Evolutionary conservation across 2,329 filamentous ascomycete genomes (phyloP), one percentile per base, ranked within the genome.

Genomic region (Anthostomella pinea): DNA sequence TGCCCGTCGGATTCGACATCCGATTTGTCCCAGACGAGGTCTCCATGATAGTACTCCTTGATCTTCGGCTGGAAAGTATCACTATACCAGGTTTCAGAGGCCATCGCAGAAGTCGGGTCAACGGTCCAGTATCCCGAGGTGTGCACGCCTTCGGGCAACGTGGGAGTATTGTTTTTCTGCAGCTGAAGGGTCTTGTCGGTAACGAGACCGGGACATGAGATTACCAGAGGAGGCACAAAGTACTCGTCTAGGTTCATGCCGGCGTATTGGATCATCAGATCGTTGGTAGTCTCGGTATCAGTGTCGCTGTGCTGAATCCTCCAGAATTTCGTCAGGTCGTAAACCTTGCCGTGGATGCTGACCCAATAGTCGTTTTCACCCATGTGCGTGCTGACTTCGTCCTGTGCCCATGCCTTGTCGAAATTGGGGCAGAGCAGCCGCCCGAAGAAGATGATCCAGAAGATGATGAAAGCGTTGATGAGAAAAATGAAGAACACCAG

Each of bases 271-370:
- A 79, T 56, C 93, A 98, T 97, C 37, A 70, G 64, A 2, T 73
- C 67, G 4, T 67, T 69, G 1, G 72, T 75, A 0, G 81, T 83
- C 39, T 82, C 70, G 33, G 77, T 79, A 30, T 62, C 64, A 8
- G 67, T 81, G 55, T 94, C 88, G 58, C 87, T 91, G 67, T 98
- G 93, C 39, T 94, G 79, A 15, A 77, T 66, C 55, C 77, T 87
- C 80, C 84, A 96, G 61, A 95, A 98, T 38, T 90, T 86, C 35
- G 82, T 79, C 28, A 98, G 79, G 54, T 98, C 93, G 65, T 97
- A 98, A 20, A 97, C 91, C 26, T 81, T 80, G 45, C 93, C 93
- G 39, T 83, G 84, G 49, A 94, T 81, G 52, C 85, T 88, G 53
- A 97, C 91, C 68, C 76, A 98, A 60, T 83, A 96, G 57, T 95